These are phyloP conservation scores for Vigna mungo DNA, from an alignment of 306 rosid species.

Conservation along the genomic window DNA sequence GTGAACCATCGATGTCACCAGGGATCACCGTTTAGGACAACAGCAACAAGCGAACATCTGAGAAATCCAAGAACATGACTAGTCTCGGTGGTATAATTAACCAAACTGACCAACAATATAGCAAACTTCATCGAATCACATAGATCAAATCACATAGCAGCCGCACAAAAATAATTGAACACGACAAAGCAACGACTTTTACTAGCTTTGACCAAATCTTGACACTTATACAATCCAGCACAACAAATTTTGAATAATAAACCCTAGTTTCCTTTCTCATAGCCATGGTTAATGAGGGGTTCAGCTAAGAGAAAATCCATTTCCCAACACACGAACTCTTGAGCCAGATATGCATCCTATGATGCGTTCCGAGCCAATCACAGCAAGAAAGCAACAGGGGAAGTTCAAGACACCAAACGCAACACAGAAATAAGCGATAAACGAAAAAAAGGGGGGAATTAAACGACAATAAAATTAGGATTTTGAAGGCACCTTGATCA, in stretches of 20 bases:
- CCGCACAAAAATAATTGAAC: background rate
- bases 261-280: background rate
- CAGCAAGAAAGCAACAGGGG: background rate
- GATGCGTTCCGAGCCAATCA: conserved; percentile 15
- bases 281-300: background rate
- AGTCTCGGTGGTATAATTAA: conserved; percentile 7
- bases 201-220: background rate
- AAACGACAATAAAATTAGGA: conserved; percentile 8
- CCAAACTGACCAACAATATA: conserved; percentile 12
- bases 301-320: background rate
- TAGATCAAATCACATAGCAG: conserved; percentile 9
- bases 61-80: background rate
- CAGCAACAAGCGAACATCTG: background rate
- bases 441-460: conserved; percentile 20
- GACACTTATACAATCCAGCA: conserved; percentile 10
- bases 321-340: conserved; percentile 8
- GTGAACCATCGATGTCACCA: background rate
- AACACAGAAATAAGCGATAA: conserved; percentile 13
- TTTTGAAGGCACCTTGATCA: conserved; percentile 49
- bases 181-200: background rate
- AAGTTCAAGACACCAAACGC: background rate
- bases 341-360: background rate
- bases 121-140: conserved; percentile 12
- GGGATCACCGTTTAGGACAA: conserved; percentile 12
- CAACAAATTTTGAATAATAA: conserved; percentile 4